phyloP scores from a whole-genome alignment of 179 eudicot species.

The Patellifolia procumbens region DNA sequence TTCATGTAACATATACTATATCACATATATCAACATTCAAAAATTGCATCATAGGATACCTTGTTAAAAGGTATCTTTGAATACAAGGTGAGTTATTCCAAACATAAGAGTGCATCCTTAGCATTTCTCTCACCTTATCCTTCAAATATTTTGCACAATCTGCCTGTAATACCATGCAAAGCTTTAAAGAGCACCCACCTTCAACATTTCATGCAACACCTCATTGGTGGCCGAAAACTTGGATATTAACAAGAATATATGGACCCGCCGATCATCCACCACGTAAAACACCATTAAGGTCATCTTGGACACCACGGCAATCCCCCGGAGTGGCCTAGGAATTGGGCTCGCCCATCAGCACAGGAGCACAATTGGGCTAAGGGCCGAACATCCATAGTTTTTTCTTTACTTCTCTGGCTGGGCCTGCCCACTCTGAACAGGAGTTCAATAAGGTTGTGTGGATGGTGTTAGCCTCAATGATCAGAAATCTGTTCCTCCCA shows the following conservation, averaged over 20 bases:
- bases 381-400: constrained; percentile 49
- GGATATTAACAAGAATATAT: constrained; percentile 43
- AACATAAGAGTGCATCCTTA: constrained; percentile 55
- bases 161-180: constrained; percentile 75
- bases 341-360: constrained; percentile 71
- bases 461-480: constrained; percentile 47
- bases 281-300: constrained; percentile 54
- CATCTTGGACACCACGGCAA: constrained; percentile 59
- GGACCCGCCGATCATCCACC: constrained; percentile 54
- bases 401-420: constrained; percentile 25
- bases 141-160: constrained; percentile 48
- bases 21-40: too few species aligned
- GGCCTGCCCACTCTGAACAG: constrained; percentile 29
- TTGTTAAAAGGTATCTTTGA: constrained; percentile 55
- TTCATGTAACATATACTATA: too few species aligned
- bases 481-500: constrained; percentile 50
- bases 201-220: constrained; percentile 60
- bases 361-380: constrained; percentile 60
- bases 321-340: constrained; percentile 55
- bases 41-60: constrained; percentile 44
- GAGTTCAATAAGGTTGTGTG: constrained; percentile 56
- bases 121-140: constrained; percentile 63
- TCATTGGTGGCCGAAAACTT: constrained; percentile 51
- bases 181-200: constrained; percentile 64
- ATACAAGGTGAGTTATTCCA: constrained; percentile 88